These are phyloP conservation scores for Candida multigemmis DNA, from an alignment of 805 yeast genomes.

Conservation along the genomic window DNA sequence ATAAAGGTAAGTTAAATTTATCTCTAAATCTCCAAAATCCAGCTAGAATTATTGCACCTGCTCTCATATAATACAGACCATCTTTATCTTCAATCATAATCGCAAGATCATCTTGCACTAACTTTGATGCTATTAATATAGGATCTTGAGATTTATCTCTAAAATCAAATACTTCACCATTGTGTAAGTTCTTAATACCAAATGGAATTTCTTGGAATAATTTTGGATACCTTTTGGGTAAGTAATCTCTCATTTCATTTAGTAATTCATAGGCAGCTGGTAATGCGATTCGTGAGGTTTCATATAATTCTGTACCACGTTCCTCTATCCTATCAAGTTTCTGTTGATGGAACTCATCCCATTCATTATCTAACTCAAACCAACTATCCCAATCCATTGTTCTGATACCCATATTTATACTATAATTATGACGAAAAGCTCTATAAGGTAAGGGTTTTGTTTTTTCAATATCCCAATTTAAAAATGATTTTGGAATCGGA, in stretches of 20 bases:
- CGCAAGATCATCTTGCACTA: slow-evolving; percentile 62
- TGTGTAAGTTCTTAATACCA: slow-evolving; percentile 43
- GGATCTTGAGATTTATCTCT: slow-evolving; percentile 36
- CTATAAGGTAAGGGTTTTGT: slow-evolving; percentile 56
- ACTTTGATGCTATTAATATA: slow-evolving; percentile 44
- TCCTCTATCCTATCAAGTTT: slow-evolving; percentile 42
- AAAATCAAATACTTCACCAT: slow-evolving; percentile 42
- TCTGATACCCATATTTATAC: slow-evolving; percentile 63
- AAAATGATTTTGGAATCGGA: slow-evolving; percentile 40
- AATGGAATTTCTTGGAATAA: slow-evolving; percentile 35
- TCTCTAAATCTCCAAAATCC: slow-evolving; percentile 66
- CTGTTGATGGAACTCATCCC: slow-evolving; percentile 45
- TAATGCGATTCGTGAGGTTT: slow-evolving; percentile 41
- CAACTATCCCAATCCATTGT: slow-evolving; percentile 52
- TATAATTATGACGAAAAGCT: slow-evolving; percentile 58
- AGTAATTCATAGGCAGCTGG: slow-evolving; percentile 49
- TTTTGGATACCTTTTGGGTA: slow-evolving; percentile 51
- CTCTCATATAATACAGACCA: slow-evolving; percentile 49
- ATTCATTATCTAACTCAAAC: slow-evolving; percentile 64
- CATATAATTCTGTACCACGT: slow-evolving; percentile 39
- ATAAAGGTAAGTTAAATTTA: slow-evolving; percentile 45
- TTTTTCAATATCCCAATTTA: slow-evolving; percentile 38
- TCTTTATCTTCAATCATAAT: slow-evolving; percentile 52
- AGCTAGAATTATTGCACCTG: slow-evolving; percentile 56
- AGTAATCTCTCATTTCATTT: slow-evolving; percentile 41